Evolutionary conservation across 2,329 filamentous ascomycete genomes (phyloP).

Genomic region (Dothidotthia symphoricarpi): DNA sequence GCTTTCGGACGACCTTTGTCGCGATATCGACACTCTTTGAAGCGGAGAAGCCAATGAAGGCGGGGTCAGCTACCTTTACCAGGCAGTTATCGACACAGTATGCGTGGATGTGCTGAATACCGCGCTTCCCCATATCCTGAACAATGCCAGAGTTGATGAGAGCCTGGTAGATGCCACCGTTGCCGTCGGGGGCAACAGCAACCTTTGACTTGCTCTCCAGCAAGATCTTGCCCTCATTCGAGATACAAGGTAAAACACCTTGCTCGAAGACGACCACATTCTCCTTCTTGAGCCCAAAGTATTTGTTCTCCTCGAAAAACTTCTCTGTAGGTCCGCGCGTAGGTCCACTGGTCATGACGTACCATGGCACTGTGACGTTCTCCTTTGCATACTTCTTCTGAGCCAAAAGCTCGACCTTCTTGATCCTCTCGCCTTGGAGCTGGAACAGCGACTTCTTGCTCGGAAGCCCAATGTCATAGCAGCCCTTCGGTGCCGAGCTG

Average conservation of each 20-base stretch:
- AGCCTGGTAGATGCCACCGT: conserved; percentile 94
- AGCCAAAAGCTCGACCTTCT: conserved; percentile 79
- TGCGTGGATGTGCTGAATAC: conserved; percentile 90
- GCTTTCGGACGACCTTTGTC: conserved; percentile 99
- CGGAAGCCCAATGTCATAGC: conserved; percentile 92
- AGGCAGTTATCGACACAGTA: conserved; percentile 99
- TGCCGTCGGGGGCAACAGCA: conserved; percentile 93
- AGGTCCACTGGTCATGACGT: conserved; percentile 98
- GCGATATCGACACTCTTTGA: conserved; percentile 89
- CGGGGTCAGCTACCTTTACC: conserved; percentile 96
- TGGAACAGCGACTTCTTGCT: conserved; percentile 95
- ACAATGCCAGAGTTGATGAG: conserved; percentile 77
- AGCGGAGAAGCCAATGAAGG: conserved; percentile 92
- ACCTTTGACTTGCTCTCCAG: conserved; percentile 87
- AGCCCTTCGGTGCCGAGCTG: conserved; percentile 94
- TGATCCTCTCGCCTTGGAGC: conserved; percentile 92
- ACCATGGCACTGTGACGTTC: conserved; percentile 78
- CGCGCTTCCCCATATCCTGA: conserved; percentile 82
- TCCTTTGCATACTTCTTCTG: conserved; percentile 63
- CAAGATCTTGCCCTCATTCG: conserved; percentile 95
- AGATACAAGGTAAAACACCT: conserved; percentile 93
- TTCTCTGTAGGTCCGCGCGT: conserved; percentile 88
- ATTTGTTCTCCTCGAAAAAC: conserved; percentile 86
- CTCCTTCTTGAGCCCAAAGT: conserved; percentile 82
- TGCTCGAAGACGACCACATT: conserved; percentile 96